Percentiles rank a stretch among this genome's conserved stretches.
phyloP scores from a whole-genome alignment of 1,284 basidiomycete species.

The Puccinia brachypodii region DNA sequence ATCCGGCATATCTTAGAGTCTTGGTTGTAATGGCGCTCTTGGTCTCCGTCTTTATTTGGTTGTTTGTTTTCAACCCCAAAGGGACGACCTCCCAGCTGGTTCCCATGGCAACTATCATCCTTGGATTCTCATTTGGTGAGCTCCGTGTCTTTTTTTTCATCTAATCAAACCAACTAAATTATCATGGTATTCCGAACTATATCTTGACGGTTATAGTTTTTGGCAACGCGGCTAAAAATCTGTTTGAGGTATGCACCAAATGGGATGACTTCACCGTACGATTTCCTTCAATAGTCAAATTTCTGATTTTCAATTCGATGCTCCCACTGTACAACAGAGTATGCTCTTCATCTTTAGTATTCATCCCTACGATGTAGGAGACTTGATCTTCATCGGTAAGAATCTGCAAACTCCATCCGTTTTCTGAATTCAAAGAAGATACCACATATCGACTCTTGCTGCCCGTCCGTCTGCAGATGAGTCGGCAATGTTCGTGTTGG shows the following conservation, averaged over 20 bases:
- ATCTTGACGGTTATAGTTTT: slow-evolving; percentile 59
- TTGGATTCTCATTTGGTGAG: slow-evolving; percentile 55
- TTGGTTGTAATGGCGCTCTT: slow-evolving; percentile 67
- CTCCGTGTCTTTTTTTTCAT: slow-evolving; percentile 64
- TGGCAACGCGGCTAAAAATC: slow-evolving; percentile 74
- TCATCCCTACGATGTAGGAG: slow-evolving; percentile 57
- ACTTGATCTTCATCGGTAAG: slow-evolving; percentile 56
- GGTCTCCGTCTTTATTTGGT: slow-evolving; percentile 69
- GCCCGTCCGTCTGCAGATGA: slow-evolving; percentile 69
- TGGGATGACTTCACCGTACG: slow-evolving; percentile 66
- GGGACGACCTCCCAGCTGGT: slow-evolving; percentile 75
- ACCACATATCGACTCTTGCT: neutral
- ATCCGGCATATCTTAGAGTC: slow-evolving; percentile 59
- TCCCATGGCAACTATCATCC: slow-evolving; percentile 73
- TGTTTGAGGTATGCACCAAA: slow-evolving; percentile 74
- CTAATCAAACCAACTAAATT: slow-evolving; percentile 57
- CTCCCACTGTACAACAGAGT: slow-evolving; percentile 4
- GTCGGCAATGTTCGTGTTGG: slow-evolving; percentile 67
- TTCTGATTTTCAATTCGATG: neutral
- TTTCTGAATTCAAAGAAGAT: neutral
- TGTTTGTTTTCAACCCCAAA: slow-evolving; percentile 73
- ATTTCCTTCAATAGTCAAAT: neutral
- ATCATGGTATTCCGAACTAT: neutral
- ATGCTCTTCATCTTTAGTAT: slow-evolving; percentile 50
- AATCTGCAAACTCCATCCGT: neutral